Evolutionary conservation across 257 asterid genomes (phyloP).

Genomic region (Sherardia arvensis): DNA sequence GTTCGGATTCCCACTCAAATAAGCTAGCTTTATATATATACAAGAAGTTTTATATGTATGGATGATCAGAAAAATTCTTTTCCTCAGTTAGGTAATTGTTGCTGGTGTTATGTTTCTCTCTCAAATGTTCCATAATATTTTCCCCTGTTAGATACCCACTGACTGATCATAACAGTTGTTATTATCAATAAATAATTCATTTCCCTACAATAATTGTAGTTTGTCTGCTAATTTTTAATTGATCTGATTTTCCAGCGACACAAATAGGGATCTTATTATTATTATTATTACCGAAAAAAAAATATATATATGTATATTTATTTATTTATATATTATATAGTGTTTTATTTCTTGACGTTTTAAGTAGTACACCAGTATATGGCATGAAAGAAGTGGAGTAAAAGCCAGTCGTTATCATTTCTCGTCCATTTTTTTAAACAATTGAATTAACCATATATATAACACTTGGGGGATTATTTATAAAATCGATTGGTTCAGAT

Average conservation of each 20-base stretch:
- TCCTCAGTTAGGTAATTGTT: background rate
- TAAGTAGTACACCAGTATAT: background rate
- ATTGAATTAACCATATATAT: too few relatives aligned
- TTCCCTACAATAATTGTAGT: background rate
- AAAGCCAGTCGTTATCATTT: background rate
- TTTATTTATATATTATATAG: too few relatives aligned
- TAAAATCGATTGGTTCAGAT: too few relatives aligned
- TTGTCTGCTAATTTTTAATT: background rate
- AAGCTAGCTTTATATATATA: too few relatives aligned
- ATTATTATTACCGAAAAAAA: background rate
- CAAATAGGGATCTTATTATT: background rate
- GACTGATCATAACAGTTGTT: background rate
- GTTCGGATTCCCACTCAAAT: background rate
- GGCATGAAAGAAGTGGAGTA: background rate
- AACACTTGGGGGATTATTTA: too few relatives aligned
- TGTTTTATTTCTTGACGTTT: background rate
- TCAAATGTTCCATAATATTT: background rate
- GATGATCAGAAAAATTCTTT: conserved; percentile 5
- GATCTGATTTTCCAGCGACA: background rate
- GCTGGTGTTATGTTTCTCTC: conserved; percentile 1
- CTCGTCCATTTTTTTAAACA: too few relatives aligned
- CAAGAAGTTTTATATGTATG: background rate
- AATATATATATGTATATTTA: too few relatives aligned
- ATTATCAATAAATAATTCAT: background rate
- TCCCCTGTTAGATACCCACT: background rate